Evolutionary conservation across 1,284 basidiomycete genomes (phyloP).

Genomic region (Cutaneotrichosporon cutaneum): DNA sequence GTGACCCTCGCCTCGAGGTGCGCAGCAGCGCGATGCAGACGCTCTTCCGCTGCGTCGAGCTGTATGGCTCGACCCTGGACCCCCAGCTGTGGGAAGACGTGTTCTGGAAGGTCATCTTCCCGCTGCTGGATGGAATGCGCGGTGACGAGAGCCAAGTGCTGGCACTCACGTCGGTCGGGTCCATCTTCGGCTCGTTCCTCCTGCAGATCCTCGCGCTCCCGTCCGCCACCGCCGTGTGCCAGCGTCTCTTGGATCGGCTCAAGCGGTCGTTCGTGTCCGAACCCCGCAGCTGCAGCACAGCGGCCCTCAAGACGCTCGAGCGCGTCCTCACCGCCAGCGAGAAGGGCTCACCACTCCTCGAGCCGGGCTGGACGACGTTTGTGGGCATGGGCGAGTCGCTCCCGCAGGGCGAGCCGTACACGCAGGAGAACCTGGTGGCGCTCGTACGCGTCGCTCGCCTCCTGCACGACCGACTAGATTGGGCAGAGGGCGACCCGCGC

Average conservation of each 20-base stretch:
- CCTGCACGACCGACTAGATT: conserved; percentile 34
- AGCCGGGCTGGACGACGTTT: conserved; percentile 70
- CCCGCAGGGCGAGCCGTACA: conserved; percentile 59
- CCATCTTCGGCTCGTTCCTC: conserved; percentile 78
- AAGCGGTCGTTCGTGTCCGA: conserved; percentile 69
- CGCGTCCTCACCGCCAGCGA: conserved; percentile 64
- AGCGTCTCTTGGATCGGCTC: conserved; percentile 67
- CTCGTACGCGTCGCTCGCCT: conserved; percentile 35
- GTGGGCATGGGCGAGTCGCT: conserved; percentile 65
- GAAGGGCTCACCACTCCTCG: conserved; percentile 32
- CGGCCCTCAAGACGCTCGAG: conserved; percentile 76
- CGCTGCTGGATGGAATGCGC: conserved; percentile 70
- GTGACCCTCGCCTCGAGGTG: conserved; percentile 80
- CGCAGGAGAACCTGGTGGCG: conserved; percentile 81
- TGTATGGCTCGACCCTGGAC: conserved; percentile 82
- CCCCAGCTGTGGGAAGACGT: conserved; percentile 81
- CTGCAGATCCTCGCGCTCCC: conserved; percentile 66
- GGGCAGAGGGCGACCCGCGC: conserved; percentile 59
- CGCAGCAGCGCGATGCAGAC: conserved; percentile 92
- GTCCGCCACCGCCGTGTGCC: conserved; percentile 69
- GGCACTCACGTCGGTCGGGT: conserved; percentile 78
- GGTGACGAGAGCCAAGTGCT: conserved; percentile 85
- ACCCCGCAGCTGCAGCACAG: conserved; percentile 67
- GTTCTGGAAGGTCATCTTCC: conserved; percentile 84
- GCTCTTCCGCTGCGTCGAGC: conserved; percentile 86